A percentile compares a stretch with the other conserved stretches of the same genome.
These are phyloP conservation scores for Quercus phellos DNA, from an alignment of 331 rosid species.

Conservation along the genomic window DNA sequence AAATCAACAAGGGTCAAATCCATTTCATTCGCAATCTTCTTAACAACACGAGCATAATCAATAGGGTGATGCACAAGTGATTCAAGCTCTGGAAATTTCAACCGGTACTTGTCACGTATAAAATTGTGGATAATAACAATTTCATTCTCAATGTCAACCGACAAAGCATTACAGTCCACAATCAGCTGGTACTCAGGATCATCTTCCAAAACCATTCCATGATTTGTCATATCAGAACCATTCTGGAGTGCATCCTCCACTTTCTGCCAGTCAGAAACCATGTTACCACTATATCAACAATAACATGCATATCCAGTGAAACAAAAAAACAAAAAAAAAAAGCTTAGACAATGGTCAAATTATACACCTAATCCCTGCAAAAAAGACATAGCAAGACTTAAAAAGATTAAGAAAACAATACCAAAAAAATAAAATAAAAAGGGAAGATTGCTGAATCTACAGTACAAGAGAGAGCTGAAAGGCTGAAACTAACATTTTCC, in stretches of 20 bases:
- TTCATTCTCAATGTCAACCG: conserved; percentile 94
- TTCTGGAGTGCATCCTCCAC: conserved; percentile 76
- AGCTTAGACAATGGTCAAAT: background rate
- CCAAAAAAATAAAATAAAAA: background rate
- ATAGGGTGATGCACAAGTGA: conserved; percentile 87
- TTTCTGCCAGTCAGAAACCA: conserved; percentile 54
- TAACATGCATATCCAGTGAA: conserved; percentile 11
- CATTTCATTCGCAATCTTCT: conserved; percentile 91
- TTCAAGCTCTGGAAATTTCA: conserved; percentile 93
- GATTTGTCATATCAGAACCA: conserved; percentile 49
- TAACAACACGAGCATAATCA: conserved; percentile 89
- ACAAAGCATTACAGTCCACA: conserved; percentile 82
- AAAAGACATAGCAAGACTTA: background rate
- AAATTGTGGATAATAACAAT: conserved; percentile 77
- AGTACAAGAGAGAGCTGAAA: conserved; percentile 1
- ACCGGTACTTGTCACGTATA: conserved; percentile 82
- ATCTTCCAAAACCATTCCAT: conserved; percentile 65
- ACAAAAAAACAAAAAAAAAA: background rate
- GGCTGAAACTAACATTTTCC: conserved; percentile 5
- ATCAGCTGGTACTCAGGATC: conserved; percentile 92
- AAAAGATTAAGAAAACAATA: background rate
- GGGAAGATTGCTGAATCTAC: background rate
- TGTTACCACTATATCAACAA: conserved; percentile 8
- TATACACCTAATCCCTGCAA: background rate
- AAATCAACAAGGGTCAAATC: conserved; percentile 88